Evolutionary conservation across 306 rosid genomes (phyloP), one percentile per base, ranked within the genome.

Genomic region (Vicia faba): DNA sequence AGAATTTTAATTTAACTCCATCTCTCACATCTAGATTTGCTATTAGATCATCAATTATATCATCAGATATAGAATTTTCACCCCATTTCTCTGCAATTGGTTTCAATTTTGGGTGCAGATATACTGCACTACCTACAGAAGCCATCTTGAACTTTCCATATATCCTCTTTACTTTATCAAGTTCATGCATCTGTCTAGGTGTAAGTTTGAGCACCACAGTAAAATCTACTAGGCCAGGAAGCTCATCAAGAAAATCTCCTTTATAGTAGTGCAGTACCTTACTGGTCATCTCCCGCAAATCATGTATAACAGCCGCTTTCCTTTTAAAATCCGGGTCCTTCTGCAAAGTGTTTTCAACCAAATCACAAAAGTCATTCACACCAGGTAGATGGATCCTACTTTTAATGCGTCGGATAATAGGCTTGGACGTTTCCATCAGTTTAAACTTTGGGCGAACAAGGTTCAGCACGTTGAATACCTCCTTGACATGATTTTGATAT

Each of bases 241-340:
- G 99, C 83, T 93, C 99, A 40, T 93, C 99, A 9, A 93, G 90
- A 73, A 87, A 88, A 81, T 93, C 99, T 50, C 97, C 97, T 81
- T 85, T 89, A 38, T 90, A 93, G 54, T 93, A 93, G 64, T 93
- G 99, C 7, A 93, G 87, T 33, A 93, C 88, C 61, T 82, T 79
- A 78, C 92, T 74, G 0, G 97, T 93, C 96, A 93, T 86, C 83
- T 93, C 99, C 12, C 99, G 88, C 75, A 93, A 75, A 76, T 93
- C 99, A 11, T 81, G 95, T 61, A 93, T 93, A 25, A 93, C 99
- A 6, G 73, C 80, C 39, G 80, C 85, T 80, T 93, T 93, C 76
- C 90, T 83, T 68, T 75, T 83, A 50, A 93, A 93, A 83, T 90
- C 95, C 0, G 73, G 31, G 64, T 90, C 99, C 73, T 84, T 88